These are phyloP conservation scores for Rosa multiflora DNA, from an alignment of 306 rosid species.

Conservation along the genomic window DNA sequence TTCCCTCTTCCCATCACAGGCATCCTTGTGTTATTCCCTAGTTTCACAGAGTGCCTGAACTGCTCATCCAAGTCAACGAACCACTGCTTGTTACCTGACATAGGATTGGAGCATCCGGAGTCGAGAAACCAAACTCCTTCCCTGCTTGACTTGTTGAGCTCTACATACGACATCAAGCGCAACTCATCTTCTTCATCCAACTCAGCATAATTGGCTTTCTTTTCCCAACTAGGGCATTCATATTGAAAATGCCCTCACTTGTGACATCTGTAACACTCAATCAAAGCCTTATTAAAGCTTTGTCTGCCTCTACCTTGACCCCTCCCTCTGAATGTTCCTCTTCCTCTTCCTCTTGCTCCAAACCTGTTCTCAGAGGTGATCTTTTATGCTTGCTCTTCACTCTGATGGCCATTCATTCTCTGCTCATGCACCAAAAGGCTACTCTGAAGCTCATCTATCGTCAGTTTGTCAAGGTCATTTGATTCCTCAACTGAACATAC, in stretches of 20 bases:
- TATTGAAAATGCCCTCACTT: not conserved
- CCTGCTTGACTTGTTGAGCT: not conserved
- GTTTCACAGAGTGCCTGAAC: not conserved
- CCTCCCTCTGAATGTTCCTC: too few species aligned
- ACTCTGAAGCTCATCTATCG: too few species aligned
- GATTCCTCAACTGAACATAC: too few species aligned
- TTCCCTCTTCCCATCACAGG: not conserved
- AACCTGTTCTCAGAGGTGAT: not conserved
- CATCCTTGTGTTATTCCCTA: not conserved
- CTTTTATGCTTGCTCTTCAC: too few species aligned
- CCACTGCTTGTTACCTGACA: not conserved
- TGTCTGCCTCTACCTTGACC: not conserved
- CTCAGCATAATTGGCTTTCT: not conserved
- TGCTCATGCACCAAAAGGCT: too few species aligned
- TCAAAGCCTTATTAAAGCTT: not conserved
- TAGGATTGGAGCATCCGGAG: not conserved
- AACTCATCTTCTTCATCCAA: constrained; percentile 5
- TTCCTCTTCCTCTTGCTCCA: not conserved
- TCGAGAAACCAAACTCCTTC: not conserved
- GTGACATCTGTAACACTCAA: not conserved
- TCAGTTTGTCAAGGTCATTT: too few species aligned
- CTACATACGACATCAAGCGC: constrained; percentile 6
- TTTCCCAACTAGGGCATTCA: not conserved
- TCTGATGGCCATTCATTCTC: too few species aligned
- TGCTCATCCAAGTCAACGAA: not conserved